Evolutionary conservation across 2,329 filamentous ascomycete genomes (phyloP), one percentile per base, ranked within the genome.

Genomic region (Trichoderma koningiopsis): DNA sequence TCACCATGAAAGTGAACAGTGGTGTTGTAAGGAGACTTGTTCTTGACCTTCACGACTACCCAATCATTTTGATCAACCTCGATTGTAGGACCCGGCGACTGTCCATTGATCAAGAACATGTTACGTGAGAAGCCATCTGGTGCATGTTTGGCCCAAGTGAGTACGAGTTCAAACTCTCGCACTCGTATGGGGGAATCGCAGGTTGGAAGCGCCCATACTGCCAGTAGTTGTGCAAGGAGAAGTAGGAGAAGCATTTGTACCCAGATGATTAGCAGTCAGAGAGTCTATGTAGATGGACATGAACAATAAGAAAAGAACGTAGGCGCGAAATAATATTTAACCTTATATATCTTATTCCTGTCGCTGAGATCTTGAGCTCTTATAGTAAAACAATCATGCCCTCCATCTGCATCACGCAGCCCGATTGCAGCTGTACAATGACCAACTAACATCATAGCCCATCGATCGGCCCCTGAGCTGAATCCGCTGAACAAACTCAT

Each of bases 81-180:
- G 10, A 92, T 82, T 1, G 81, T 78, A 0, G 90, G 90, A 0
- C 88, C 90, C 0, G 90, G 89, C 60, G 86, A 88, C 73, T 87
- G 82, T 13, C 84, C 85, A 71, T 91, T 91, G 73, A 89, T 78
- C 53, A 90, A 79, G 71, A 84, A 73, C 77, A 84, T 82, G 52
- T 82, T 71, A 14, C 81, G 77, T 0, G 76, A 69, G 68, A 81
- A 78, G 29, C 87, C 86, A 76, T 84, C 81, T 0, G 83, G 83
- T 0, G 80, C 78, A 37, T 79, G 66, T 1, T 75, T 73, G 24
- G 79, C 77, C 79, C 80, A 83, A 5, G 81, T 81, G 33, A 81
- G 52, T 3, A 68, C 71, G 1, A 80, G 72, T 29, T 76, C 73
- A 47, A 78, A 80, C 56, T 67, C 55, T 10, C 53, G 55, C 4